Base-by-base conservation (phyloP, 169 alveolate species). In the Cryptosporidium ubiquitum region DNA sequence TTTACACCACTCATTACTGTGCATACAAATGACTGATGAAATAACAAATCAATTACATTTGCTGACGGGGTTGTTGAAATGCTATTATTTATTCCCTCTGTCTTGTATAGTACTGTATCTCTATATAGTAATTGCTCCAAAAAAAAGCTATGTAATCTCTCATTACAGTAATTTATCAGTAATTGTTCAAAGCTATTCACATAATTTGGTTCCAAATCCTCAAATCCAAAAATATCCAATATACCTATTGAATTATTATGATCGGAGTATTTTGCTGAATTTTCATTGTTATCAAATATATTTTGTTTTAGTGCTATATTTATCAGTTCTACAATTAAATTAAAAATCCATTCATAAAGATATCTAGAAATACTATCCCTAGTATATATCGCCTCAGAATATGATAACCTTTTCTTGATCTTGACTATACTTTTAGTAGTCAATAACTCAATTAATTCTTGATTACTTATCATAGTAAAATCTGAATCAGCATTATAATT, bases 131-230 rank as follows among this genome's bases (percentile, higher is more conserved):
- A 94, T 69, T 94, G 96, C 70, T 96, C 93, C 68, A 95, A 93
- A 93, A 96, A 96, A 84, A 94, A 94, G 58, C 94, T 92, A 73
- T 96, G 96, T 55, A 95, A 86, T 58, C 91, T 86, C 92, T 96
- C 98, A 68, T 96, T 96, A 7, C 97, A 96, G 84, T 95, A 96
- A 92, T 96, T 96, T 68, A 96, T 96, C 84, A 96, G 94, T 40
- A 96, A 89, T 92, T 96, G 97, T 85, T 96, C 98, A 79, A 95
- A 94, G 12, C 97, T 93, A 35, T 95, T 94, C 37, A 57, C 73
- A 31, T 91, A 86, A 69, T 95, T 94, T n/a, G 91, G 69, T 26
- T 84, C 92, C 68, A 95, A 93, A 58, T 95, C 95, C 64, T 95
- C 97, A 84, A 95, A 95, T 29, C 97, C 97, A 84, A 94, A 95